Evolutionary conservation across 495 filamentous ascomycete genomes (phyloP), one percentile per base, ranked within the genome.

Genomic region (Haplographium delicatum): DNA sequence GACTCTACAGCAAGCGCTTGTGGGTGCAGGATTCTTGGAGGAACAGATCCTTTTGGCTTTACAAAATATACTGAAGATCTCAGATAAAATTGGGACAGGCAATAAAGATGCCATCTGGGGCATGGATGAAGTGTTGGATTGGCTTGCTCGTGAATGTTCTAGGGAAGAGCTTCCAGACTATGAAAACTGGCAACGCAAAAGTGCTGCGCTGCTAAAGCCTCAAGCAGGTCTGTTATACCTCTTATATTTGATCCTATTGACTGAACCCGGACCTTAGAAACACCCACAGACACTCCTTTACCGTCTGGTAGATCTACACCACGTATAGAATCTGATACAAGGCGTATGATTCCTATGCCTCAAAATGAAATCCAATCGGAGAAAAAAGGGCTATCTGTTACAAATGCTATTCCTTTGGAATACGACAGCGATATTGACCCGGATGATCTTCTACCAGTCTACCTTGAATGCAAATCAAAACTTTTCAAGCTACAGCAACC

Each of bases 51-150:
- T 84, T 39, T 72, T 82, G 18, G 82, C 81, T 5, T 56, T 95
- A 38, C 74, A 78, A 49, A 78, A 82, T 58, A 71, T 89, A 9
- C 64, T 89, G 37, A 68, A 75, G 26, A 78, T 80, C 57, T 70
- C 73, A 16, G 73, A 72, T 5, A 74, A 72, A 53, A 69, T 80
- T 9, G 50, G 62, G 16, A 55, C 64, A 26, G 70, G 69, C 6
- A 68, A 56, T 54, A 86, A 82, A 51, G 88, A 93, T 33, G 65
- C 71, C 4, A 74, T 88, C 9, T 94, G 89, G 85, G 90, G 90
- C 16, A 67, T 96, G 39, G 84, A 93, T 50, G 89, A 93, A 62
- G 78, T 80, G n/a, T 56, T 96, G 24, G 86, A 95, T 57, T 95
- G 87, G 88, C 71, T 96, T 16, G 86, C 88, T 18, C 70, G 86